A percentile compares a stretch with the other conserved stretches of the same genome.
phyloP scores from a whole-genome alignment of 2,329 filamentous ascomycete species.

The Penicillium hesseltinei region DNA sequence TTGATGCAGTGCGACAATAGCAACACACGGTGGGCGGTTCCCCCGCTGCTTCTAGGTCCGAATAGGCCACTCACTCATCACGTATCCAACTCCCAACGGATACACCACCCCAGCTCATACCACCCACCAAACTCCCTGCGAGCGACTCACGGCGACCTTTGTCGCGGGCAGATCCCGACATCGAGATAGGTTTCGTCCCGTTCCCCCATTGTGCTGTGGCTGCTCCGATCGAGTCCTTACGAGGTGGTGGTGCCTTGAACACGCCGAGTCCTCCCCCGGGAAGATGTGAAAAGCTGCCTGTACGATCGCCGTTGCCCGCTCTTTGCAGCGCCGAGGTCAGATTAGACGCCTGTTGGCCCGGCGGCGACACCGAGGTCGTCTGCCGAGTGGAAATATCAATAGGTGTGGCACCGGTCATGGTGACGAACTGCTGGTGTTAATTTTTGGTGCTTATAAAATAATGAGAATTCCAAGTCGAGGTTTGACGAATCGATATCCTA shows the following conservation, averaged over 20 bases:
- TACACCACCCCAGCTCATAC: slow-evolving; percentile 95
- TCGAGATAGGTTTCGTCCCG: slow-evolving; percentile 61
- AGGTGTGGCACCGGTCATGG: slow-evolving; percentile 56
- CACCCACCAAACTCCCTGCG: slow-evolving; percentile 64
- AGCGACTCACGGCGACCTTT: slow-evolving; percentile 58
- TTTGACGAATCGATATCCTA: slow-evolving; percentile 14
- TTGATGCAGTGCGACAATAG: slow-evolving; percentile 23
- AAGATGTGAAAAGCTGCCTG: slow-evolving; percentile 46
- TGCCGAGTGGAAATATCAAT: slow-evolving; percentile 60
- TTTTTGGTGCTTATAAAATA: slow-evolving; percentile 31
- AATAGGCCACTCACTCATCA: slow-evolving; percentile 76
- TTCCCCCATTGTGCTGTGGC: slow-evolving; percentile 55
- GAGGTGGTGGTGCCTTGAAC: slow-evolving; percentile 43
- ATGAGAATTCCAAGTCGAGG: slow-evolving; percentile 2
- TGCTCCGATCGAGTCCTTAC: slow-evolving; percentile 56
- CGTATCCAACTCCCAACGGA: slow-evolving; percentile 96
- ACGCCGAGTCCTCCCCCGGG: slow-evolving; percentile 38
- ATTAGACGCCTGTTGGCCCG: slow-evolving; percentile 60
- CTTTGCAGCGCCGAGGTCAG: slow-evolving; percentile 61
- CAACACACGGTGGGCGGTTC: slow-evolving; percentile 13
- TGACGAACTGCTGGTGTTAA: slow-evolving; percentile 26
- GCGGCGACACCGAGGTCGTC: slow-evolving; percentile 56
- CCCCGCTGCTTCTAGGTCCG: slow-evolving; percentile 2
- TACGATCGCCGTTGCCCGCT: slow-evolving; percentile 43
- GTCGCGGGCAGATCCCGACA: slow-evolving; percentile 50